A percentile compares a stretch with the other conserved stretches of the same genome.
Conservation (phyloP, 202 grass and related monocot species). For the Cymbopogon flexuosus region DNA sequence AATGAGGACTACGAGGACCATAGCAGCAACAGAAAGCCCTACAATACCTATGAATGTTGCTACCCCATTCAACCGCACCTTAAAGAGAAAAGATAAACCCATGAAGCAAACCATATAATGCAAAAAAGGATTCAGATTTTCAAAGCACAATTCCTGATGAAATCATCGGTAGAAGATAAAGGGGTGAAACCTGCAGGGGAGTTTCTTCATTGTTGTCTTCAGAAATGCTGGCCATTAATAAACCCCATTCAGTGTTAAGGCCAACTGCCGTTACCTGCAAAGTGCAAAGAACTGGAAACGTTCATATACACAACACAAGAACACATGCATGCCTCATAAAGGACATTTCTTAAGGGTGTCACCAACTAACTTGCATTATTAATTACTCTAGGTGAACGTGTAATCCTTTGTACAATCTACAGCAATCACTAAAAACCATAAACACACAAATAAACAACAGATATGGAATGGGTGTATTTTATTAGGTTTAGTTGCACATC, state of each 20-base stretch:
- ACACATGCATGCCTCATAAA: background rate
- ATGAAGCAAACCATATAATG: slow-evolving; percentile 8
- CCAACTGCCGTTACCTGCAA: slow-evolving; percentile 76
- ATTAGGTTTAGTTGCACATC: background rate
- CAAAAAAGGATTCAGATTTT: background rate
- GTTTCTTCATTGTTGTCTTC: slow-evolving; percentile 88
- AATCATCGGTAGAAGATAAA: slow-evolving; percentile 29
- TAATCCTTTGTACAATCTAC: background rate
- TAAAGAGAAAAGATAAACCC: slow-evolving; percentile 37
- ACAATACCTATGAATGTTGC: slow-evolving; percentile 81
- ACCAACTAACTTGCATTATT: background rate
- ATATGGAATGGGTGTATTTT: background rate
- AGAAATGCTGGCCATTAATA: slow-evolving; percentile 79
- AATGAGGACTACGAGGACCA: slow-evolving; percentile 61
- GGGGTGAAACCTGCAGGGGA: slow-evolving; percentile 62
- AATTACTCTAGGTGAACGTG: background rate
- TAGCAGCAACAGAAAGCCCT: slow-evolving; percentile 66
- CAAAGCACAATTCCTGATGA: slow-evolving; percentile 11
- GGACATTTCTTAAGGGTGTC: background rate
- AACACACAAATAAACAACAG: background rate
- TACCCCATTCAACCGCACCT: slow-evolving; percentile 83
- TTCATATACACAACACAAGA: slow-evolving; percentile 29
- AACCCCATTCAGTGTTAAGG: slow-evolving; percentile 84
- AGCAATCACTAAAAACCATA: background rate
- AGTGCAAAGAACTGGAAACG: slow-evolving; percentile 13